A percentile compares a stretch with the other conserved stretches of the same genome.
These are phyloP conservation scores for Lachancea cidri DNA, from an alignment of 805 yeast species.

Conservation along the genomic window DNA sequence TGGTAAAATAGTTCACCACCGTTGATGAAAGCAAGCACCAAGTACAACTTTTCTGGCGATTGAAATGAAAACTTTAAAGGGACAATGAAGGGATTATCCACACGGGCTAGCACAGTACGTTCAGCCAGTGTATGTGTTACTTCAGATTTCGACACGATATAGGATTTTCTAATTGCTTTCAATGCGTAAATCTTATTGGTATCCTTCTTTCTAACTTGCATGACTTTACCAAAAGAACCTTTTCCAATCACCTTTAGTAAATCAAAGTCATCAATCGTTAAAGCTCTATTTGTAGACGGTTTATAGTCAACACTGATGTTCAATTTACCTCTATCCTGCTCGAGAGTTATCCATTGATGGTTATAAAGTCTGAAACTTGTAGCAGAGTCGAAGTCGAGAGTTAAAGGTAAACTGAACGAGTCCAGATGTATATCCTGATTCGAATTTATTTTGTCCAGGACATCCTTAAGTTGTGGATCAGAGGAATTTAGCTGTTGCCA, in stretches of 20 bases:
- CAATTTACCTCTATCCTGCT: slow-evolving; percentile 44
- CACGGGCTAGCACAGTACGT: slow-evolving; percentile 88
- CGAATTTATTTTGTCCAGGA: slow-evolving; percentile 35
- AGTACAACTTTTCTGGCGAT: slow-evolving; percentile 88
- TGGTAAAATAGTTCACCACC: slow-evolving; percentile 97
- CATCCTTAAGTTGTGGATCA: slow-evolving; percentile 24
- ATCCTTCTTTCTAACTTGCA: slow-evolving; percentile 96
- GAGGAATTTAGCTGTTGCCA: slow-evolving; percentile 28
- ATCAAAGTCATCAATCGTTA: slow-evolving; percentile 88
- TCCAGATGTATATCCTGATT: slow-evolving; percentile 73
- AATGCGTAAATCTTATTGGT: slow-evolving; percentile 92
- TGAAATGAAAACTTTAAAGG: slow-evolving; percentile 95
- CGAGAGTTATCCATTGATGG: slow-evolving; percentile 51
- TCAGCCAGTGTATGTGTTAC: slow-evolving; percentile 96
- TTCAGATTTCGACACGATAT: slow-evolving; percentile 89
- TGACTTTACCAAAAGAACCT: slow-evolving; percentile 97
- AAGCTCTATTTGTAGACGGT: slow-evolving; percentile 58
- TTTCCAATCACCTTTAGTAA: slow-evolving; percentile 92
- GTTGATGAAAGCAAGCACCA: slow-evolving; percentile 87
- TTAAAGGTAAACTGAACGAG: slow-evolving; percentile 57
- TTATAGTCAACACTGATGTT: slow-evolving; percentile 65
- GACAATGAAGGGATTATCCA: slow-evolving; percentile 91
- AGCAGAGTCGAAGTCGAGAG: slow-evolving; percentile 45
- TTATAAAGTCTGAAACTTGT: slow-evolving; percentile 55
- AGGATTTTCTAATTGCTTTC: slow-evolving; percentile 89